Evolutionary conservation across 2,329 filamentous ascomycete species (phyloP).

Genomic region (Drechslerella coelobrocha): DNA sequence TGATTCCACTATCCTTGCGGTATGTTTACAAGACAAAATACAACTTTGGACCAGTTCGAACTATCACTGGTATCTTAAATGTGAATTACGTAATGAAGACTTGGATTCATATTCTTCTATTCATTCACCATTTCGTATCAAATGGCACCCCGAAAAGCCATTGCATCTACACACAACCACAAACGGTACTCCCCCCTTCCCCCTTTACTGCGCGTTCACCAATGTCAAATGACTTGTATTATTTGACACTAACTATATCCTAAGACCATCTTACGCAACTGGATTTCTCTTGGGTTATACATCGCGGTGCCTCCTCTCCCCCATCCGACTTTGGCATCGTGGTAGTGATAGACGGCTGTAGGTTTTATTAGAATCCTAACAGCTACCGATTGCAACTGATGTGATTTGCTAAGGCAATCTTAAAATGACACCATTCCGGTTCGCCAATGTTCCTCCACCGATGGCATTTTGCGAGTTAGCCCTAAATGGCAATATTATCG

Average conservation of each 20-base stretch:
- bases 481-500: constrained; percentile 69
- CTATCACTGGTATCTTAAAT: constrained; percentile 97
- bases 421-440: constrained; percentile 83
- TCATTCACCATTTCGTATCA: constrained; percentile 11
- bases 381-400: constrained; percentile 36
- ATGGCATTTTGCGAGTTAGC: constrained; percentile 82
- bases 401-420: constrained; percentile 63
- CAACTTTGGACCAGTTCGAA: constrained; percentile 98
- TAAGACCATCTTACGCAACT: constrained; percentile 55
- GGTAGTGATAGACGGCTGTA: constrained; percentile 81
- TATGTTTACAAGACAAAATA: constrained; percentile 74
- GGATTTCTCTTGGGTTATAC: constrained; percentile 68
- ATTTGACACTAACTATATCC: neutral
- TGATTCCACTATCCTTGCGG: constrained; percentile 87
- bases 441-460: constrained; percentile 86
- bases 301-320: constrained; percentile 58
- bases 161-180: constrained; percentile 70
- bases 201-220: neutral
- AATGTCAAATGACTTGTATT: constrained; percentile 11
- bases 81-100: constrained; percentile 67
- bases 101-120: neutral
- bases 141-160: constrained; percentile 87
- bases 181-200: constrained; percentile 58
- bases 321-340: constrained; percentile 81
- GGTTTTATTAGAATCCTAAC: constrained; percentile 55